Base-by-base conservation (phyloP, 176 grass and related monocot genomes). In the Triticum dicoccoides region DNA sequence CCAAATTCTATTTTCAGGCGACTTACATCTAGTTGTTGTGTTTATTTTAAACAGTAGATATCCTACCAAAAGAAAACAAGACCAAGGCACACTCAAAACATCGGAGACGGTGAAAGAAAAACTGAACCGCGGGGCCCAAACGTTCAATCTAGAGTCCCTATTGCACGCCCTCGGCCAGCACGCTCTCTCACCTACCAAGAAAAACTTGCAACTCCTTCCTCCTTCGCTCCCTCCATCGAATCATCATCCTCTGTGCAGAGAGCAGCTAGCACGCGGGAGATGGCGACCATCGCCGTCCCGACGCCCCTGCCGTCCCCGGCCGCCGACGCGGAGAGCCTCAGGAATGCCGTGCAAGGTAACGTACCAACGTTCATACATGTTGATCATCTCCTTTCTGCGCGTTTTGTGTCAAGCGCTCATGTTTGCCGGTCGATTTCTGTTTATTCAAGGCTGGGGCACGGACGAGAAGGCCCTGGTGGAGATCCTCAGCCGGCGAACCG, bases 381-480 rank as follows among this genome's bases (percentile, higher is more conserved):
- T 3, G 42, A 4, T 0, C 45, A 1, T 13, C 12, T 13, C 45
- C 1, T 49, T 49, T 13, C 45, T 1, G 45, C 0, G 45, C 45
- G 47, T 0, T 51, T 2, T 15, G 13, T 15, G 47, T 51, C 76
- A 11, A 29, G 59, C 24, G 4, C 12, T 81, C 62, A 34, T 29
- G 61, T 20, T 80, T 44, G 47, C 0, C 13, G 47, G 47, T 11
- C 3, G 61, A 51, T 51, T 64, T 21, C 58, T 11, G 12, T 81
- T 49, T 66, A 79, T 80, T 68, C 83, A 37, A 93, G 93, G 91
- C n/a, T 87, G 69, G 84, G 93, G 89, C 66, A 95, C 93, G 49
- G 82, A 93, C 69, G 91, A 95, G 89, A 89, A 89, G 61, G 49
- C 77, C 3, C 69, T 90, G 41, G 89, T 93, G 32, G 76, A 89